A percentile compares a stretch with the other conserved stretches of the same genome.
Conservation (phyloP, 2,329 filamentous ascomycete genomes). For the Alternaria longipes region DNA sequence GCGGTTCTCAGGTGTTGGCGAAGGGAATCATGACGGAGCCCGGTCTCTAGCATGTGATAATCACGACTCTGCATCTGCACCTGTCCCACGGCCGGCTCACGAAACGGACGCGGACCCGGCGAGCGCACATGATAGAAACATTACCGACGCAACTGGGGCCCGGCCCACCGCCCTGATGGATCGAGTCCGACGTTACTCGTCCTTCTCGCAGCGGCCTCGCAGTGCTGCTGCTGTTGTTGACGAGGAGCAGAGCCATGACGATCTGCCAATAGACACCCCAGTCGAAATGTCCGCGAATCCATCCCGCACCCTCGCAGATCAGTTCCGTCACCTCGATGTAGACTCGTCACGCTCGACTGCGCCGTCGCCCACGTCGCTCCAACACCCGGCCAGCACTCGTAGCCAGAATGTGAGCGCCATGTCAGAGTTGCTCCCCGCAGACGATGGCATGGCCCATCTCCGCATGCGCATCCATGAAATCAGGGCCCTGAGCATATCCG, state of each 20-base stretch:
- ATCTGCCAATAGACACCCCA: constrained; percentile 37
- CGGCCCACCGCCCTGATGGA: constrained; percentile 23
- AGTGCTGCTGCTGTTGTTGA: constrained; percentile 38
- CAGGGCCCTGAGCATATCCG: constrained; percentile 53
- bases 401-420: constrained; percentile 39
- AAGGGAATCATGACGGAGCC: constrained; percentile 26
- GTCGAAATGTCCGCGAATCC: constrained; percentile 46
- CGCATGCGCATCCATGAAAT: constrained; percentile 60
- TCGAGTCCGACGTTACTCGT: constrained; percentile 33
- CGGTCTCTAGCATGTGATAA: constrained; percentile 42
- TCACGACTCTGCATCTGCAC: constrained; percentile 15
- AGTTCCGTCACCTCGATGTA: constrained; percentile 38
- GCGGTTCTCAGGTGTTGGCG: constrained; percentile 45
- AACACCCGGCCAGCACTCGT: constrained; percentile 13
- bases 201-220: constrained; percentile 33
- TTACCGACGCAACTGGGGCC: constrained; percentile 15
- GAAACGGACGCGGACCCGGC: constrained; percentile 15
- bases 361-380: constrained; percentile 30
- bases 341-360: constrained; percentile 35
- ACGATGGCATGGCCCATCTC: constrained; percentile 61
- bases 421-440: constrained; percentile 56
- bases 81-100: constrained; percentile 18
- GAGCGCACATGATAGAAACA: constrained; percentile 12
- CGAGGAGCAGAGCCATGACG: constrained; percentile 34
- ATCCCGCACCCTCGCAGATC: constrained; percentile 38